phyloP scores from a whole-genome alignment of 306 rosid species.

The Leucaena leucocephala region DNA sequence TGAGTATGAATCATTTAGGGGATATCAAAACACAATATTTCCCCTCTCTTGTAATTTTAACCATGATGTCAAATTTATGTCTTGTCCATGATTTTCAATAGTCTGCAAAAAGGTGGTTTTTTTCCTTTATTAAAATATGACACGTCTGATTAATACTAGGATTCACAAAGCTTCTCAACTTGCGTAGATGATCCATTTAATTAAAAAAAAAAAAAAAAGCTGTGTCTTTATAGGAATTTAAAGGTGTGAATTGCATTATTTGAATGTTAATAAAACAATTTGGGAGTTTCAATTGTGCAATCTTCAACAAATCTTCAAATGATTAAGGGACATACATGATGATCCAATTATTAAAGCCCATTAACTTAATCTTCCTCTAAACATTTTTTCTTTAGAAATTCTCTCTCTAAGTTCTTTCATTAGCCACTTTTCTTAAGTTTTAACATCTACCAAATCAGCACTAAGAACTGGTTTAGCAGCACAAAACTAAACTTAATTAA shows the following conservation, averaged over 20 bases:
- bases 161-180: background rate
- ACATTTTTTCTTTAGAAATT: background rate
- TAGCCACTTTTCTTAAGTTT: background rate
- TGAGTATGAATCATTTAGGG: background rate
- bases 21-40: background rate
- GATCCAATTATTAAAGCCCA: constrained; percentile 38
- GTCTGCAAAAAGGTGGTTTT: background rate
- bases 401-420: background rate
- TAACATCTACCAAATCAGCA: background rate
- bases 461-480: background rate
- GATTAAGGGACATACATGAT: constrained; percentile 66
- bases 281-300: background rate
- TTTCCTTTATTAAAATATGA: background rate
- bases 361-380: constrained; percentile 28
- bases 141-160: background rate
- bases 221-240: background rate
- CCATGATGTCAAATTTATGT: background rate
- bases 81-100: background rate
- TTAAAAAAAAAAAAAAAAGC: background rate
- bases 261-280: background rate
- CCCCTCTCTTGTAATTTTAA: background rate
- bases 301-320: constrained; percentile 54
- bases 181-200: background rate
- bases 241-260: background rate
- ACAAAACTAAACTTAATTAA: background rate